Evolutionary conservation across 2,329 filamentous ascomycete genomes (phyloP).

Genomic region (Pseudogymnoascus sp.): DNA sequence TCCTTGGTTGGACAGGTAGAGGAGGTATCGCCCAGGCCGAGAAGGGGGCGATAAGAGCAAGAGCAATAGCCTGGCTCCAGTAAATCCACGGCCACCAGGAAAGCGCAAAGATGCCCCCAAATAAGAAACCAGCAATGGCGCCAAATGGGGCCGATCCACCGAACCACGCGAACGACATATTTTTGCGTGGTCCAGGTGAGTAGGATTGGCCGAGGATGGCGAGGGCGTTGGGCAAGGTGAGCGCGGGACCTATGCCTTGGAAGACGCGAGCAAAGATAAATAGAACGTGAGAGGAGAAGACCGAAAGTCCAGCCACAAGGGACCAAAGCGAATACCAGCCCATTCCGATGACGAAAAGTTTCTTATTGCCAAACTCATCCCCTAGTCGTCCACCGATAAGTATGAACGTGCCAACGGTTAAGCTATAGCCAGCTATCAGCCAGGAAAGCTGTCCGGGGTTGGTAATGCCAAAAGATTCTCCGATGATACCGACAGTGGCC

Average conservation of each 20-base stretch:
- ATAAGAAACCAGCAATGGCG: conserved; percentile 29
- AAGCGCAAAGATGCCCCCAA: conserved; percentile 18
- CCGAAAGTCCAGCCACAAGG: conserved; percentile 18
- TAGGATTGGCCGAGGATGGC: conserved; percentile 54
- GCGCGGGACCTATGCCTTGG: conserved; percentile 52
- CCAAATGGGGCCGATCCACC: conserved; percentile 41
- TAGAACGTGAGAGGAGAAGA: conserved; percentile 11
- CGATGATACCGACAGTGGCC: conserved; percentile 39
- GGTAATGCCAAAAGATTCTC: conserved; percentile 36
- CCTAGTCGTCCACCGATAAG: conserved; percentile 49
- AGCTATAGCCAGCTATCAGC: conserved; percentile 49
- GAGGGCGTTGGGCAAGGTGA: conserved; percentile 55
- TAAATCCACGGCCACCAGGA: conserved; percentile 47
- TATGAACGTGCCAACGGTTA: conserved; percentile 50
- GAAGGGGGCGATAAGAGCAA: conserved; percentile 30
- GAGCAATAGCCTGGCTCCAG: conserved; percentile 35
- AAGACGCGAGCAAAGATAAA: conserved; percentile 43
- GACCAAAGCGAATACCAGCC: conserved; percentile 16
- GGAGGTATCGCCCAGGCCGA: conserved; percentile 31
- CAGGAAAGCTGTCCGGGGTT: conserved; percentile 41
- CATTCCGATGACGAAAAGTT: conserved; percentile 43
- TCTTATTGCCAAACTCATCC: conserved; percentile 50
- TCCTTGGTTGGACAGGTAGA: conserved; percentile 14
- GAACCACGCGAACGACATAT: conserved; percentile 49
- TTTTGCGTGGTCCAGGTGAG: conserved; percentile 47